These are phyloP conservation scores for Macadamia integrifolia DNA, from an alignment of 164 flowering plant species.

Conservation along the genomic window DNA sequence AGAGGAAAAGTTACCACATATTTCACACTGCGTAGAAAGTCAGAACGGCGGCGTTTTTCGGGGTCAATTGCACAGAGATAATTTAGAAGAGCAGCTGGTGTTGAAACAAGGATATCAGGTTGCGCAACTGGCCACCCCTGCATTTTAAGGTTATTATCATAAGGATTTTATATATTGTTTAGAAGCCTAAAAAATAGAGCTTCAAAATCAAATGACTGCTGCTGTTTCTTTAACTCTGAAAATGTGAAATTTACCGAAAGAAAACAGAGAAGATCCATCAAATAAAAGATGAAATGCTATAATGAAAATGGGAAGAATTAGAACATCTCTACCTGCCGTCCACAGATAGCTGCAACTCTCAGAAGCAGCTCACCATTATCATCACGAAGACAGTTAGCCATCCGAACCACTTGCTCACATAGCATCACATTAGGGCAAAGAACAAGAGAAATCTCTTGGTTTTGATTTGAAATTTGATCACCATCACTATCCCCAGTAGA, in stretches of 20 bases:
- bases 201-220: background rate
- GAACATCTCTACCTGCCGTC: slow-evolving; percentile 53
- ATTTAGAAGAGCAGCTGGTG: slow-evolving; percentile 92
- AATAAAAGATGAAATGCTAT: background rate
- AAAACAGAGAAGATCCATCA: background rate
- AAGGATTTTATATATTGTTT: background rate
- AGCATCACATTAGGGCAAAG: slow-evolving; percentile 94
- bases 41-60: slow-evolving; percentile 46
- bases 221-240: background rate
- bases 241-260: background rate
- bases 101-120: slow-evolving; percentile 82
- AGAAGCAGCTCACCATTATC: slow-evolving; percentile 67
- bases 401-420: slow-evolving; percentile 90
- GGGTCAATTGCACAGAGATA: slow-evolving; percentile 58
- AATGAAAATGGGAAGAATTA: slow-evolving; percentile 1
- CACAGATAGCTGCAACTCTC: slow-evolving; percentile 64
- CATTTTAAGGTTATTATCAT: slow-evolving; percentile 14
- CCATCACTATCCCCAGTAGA: slow-evolving; percentile 10
- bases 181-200: background rate
- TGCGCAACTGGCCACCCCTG: slow-evolving; percentile 84
- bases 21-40: slow-evolving; percentile 65
- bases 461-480: slow-evolving; percentile 12
- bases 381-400: slow-evolving; percentile 60
- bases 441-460: slow-evolving; percentile 46
- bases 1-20: slow-evolving; percentile 61